phyloP scores from a whole-genome alignment of 1,284 basidiomycete species.

The Cerrena zonata region DNA sequence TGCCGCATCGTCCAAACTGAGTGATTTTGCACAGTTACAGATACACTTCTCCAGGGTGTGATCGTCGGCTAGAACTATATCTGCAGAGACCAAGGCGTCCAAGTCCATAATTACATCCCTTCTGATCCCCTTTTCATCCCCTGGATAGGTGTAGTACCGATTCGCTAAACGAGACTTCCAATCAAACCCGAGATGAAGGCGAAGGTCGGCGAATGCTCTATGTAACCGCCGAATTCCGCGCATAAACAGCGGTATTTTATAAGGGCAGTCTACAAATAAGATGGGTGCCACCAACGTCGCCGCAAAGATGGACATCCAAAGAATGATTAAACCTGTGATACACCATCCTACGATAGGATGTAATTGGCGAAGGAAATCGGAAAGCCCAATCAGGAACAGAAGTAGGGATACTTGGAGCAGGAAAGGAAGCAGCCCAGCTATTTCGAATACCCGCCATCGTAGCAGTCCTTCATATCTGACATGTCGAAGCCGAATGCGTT shows the following conservation, averaged over 20 bases:
- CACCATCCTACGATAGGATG: neutral
- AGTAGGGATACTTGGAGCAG: constrained; percentile 19
- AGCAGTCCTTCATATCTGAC: constrained; percentile 18
- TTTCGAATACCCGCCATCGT: constrained; percentile 19
- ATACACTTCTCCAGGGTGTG: neutral
- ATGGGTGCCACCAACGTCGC: neutral
- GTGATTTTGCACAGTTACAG: neutral
- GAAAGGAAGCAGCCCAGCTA: constrained; percentile 24
- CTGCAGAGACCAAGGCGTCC: neutral
- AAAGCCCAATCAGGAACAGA: constrained; percentile 15
- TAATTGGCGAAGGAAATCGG: constrained; percentile 17
- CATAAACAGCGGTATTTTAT: neutral
- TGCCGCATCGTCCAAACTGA: neutral
- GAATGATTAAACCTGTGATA: neutral
- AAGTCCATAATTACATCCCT: neutral
- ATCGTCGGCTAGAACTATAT: neutral
- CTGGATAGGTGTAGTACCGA: neutral
- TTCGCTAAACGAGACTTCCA: neutral
- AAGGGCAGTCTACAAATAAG: neutral
- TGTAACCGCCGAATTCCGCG: neutral
- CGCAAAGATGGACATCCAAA: neutral
- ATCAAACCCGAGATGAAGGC: neutral
- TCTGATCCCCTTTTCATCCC: neutral
- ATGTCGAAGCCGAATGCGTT: constrained; percentile 15
- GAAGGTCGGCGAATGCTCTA: neutral